Evolutionary conservation across 192 early-diverging fungal species (phyloP), one percentile per base, ranked within the genome.

Genomic region (Umbelopsis vinacea): DNA sequence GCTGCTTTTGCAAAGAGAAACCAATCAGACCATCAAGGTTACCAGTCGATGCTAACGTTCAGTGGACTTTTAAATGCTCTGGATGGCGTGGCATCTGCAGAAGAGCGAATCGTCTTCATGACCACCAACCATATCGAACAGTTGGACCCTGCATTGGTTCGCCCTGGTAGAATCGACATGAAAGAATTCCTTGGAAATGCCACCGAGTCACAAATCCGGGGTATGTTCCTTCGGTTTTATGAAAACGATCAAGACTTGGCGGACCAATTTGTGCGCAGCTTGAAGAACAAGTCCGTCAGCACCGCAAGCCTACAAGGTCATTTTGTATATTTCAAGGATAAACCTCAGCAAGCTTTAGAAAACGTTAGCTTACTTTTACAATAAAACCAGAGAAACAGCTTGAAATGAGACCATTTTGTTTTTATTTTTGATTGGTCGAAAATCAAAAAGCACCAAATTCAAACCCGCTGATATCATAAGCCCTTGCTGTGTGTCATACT

Each of bases 221-320:
- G 71, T 7, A 92, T 96, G 91, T 96, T 96, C 75, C 79, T 84
- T 37, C 82, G 94, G 10, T 96, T 96, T 78, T 96, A 93, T 76
- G 81, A 79, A 10, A 84, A 85, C 8, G 54, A 85, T 38, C 38
- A 74, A 0, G 76, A 71, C 17, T 76, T 94, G 69, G 95, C 91
- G 10, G 85, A 92, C 2, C 53, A 73, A 66, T 97, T 99, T 89
- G 89, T 92, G 2, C 60, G 80, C 3, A 77, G 69, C 24, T 67
- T 90, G 14, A 71, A 76, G 23, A 84, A 83, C 37, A 79, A 86
- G 46, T 69, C 74, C 6, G 85, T 94, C 38, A 95, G 94, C 79
- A 94, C 95, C 6, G 96, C 96, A 0, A 86, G 86, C 71, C 76
- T 99, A 38, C 97, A 99, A 82, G 97, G 97, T 4, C 97, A 99